phyloP scores from a whole-genome alignment of 179 eudicot species.

The Sideroxylon spinosum region DNA sequence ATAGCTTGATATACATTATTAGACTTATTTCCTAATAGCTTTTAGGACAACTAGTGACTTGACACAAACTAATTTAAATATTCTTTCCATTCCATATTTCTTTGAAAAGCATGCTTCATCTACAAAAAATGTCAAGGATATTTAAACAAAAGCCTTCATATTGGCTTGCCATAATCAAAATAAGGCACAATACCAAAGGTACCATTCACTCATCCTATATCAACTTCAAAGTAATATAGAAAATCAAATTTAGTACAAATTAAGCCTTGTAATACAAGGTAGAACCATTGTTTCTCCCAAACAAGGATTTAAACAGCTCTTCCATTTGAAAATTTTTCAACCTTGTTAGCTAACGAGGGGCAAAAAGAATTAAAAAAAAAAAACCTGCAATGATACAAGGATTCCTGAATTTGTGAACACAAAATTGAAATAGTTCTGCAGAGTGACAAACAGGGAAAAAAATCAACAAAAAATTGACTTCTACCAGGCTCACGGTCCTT shows the following conservation, averaged over 20 bases:
- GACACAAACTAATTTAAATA: too few species aligned
- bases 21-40: too few species aligned
- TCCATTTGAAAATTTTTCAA: background rate
- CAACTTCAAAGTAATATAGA: slow-evolving; percentile 3
- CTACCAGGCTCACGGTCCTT: slow-evolving; percentile 82
- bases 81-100: too few species aligned
- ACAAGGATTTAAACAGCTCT: background rate
- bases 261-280: background rate
- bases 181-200: too few species aligned
- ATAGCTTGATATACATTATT: too few species aligned
- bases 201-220: background rate
- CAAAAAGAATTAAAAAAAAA: background rate
- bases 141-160: too few species aligned
- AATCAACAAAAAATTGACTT: background rate
- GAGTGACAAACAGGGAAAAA: too few species aligned
- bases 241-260: background rate
- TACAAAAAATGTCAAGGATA: too few species aligned
- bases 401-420: background rate
- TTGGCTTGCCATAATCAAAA: too few species aligned
- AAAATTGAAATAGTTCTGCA: background rate
- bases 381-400: background rate
- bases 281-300: background rate
- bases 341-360: background rate
- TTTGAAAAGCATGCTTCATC: too few species aligned
- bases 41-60: too few species aligned